Evolutionary conservation across 2,329 filamentous ascomycete species (phyloP).

Genomic region (Dactylellina parvicollis): DNA sequence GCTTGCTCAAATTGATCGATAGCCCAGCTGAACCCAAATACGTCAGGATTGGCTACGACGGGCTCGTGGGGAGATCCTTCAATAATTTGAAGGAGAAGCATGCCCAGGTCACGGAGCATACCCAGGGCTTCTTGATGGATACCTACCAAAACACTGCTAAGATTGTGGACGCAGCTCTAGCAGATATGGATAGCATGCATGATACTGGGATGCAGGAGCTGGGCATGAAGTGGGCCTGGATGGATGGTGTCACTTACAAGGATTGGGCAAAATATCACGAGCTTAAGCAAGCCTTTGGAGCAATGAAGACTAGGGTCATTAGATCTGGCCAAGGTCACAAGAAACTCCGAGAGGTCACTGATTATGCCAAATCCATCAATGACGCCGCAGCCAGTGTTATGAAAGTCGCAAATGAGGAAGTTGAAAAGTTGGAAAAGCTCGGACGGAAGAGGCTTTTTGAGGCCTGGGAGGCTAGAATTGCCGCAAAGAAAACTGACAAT

Average conservation of each 20-base stretch:
- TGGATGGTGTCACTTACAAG: conserved; percentile 93
- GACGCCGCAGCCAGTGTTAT: conserved; percentile 82
- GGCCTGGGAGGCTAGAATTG: conserved; percentile 67
- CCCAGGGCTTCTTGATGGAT: conserved; percentile 75
- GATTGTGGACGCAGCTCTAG: conserved; percentile 81
- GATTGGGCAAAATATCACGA: conserved; percentile 96
- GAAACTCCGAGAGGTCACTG: conserved; percentile 67
- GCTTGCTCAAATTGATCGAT: conserved; percentile 68
- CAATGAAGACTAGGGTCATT: conserved; percentile 85
- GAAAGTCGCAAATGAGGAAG: conserved; percentile 79
- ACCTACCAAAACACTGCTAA: conserved; percentile 74
- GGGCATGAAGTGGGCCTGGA: conserved; percentile 94
- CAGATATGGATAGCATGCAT: conserved; percentile 82
- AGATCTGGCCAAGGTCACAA: conserved; percentile 78
- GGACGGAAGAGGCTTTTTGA: conserved; percentile 83
- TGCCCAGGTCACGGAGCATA: conserved; percentile 80
- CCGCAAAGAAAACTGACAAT: conserved; percentile 52
- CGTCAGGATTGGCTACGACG: conserved; percentile 55
- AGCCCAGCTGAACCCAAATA: conserved; percentile 41
- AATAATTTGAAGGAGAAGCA: conserved; percentile 79
- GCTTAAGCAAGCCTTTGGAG: conserved; percentile 80
- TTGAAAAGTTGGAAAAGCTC: conserved; percentile 82
- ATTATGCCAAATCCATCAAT: conserved; percentile 64
- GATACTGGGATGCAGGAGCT: conserved; percentile 89
- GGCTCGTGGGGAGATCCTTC: conserved; percentile 73